phyloP scores from a whole-genome alignment of 352 stramenopile species.

The Globisporangium abappressorium region DNA sequence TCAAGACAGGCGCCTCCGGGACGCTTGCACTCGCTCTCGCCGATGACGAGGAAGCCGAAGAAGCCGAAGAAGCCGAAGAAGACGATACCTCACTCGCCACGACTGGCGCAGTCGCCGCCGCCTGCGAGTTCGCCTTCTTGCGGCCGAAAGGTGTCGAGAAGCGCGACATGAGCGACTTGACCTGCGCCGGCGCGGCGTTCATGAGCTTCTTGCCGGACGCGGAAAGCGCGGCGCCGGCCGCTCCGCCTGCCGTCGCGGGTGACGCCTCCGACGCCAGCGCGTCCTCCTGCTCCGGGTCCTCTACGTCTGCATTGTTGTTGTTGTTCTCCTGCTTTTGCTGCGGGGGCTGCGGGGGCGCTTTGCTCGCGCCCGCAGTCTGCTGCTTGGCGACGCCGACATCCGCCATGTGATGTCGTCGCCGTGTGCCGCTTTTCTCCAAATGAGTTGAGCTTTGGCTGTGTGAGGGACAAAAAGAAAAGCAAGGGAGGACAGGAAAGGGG shows the following conservation, averaged over 20 bases:
- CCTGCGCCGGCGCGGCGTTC: slow-evolving; percentile 18
- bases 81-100: not conserved
- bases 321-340: not conserved
- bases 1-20: not conserved
- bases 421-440: not conserved
- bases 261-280: slow-evolving; percentile 6
- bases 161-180: slow-evolving; percentile 23
- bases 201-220: slow-evolving; percentile 20
- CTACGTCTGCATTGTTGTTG: slow-evolving; percentile 16
- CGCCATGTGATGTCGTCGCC: not conserved
- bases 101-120: not conserved
- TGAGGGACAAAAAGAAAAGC: not conserved
- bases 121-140: slow-evolving; percentile 12
- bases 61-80: not conserved
- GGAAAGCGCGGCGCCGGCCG: slow-evolving; percentile 4
- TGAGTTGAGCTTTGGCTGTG: not conserved
- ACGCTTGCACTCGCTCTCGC: not conserved
- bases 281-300: slow-evolving; percentile 24
- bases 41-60: not conserved
- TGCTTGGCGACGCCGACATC: not conserved
- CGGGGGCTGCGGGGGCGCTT: not conserved
- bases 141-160: slow-evolving; percentile 19
- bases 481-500: not conserved
- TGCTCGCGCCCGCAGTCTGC: not conserved
- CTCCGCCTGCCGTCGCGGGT: not conserved